These are phyloP conservation scores for Cucurbita maxima DNA, from an alignment of 306 rosid genomes.

Conservation along the genomic window DNA sequence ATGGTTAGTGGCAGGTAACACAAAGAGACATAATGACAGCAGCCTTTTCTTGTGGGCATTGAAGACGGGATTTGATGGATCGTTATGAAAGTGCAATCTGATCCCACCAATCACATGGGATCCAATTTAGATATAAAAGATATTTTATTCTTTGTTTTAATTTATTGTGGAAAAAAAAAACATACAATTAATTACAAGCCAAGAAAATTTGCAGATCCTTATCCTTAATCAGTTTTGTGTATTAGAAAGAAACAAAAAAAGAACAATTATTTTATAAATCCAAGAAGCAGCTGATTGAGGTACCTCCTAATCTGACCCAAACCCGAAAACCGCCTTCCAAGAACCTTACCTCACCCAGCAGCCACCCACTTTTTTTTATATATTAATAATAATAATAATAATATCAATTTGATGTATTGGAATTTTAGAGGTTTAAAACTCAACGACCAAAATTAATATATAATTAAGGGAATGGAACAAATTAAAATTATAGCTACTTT, in stretches of 20 bases:
- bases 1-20: no score
- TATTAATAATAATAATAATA: no score
- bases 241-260: not conserved
- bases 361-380: not conserved
- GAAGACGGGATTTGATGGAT: not conserved
- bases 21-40: no score
- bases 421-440: no score
- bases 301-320: not conserved
- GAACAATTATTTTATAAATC: not conserved
- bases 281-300: not conserved
- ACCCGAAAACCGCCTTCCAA: not conserved
- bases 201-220: not conserved
- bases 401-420: no score
- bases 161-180: no score
- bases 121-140: not conserved
- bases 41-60: not conserved
- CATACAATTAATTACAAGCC: not conserved
- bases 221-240: not conserved
- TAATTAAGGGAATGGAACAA: no score
- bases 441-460: no score
- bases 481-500: no score
- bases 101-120: conserved; percentile 3
- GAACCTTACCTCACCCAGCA: not conserved
- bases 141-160: not conserved
- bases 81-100: not conserved